A percentile compares a stretch with the other conserved stretches of the same genome.
Conservation (phyloP, 2,329 filamentous ascomycete species). For the Aspergillus fumigatiaffinis region DNA sequence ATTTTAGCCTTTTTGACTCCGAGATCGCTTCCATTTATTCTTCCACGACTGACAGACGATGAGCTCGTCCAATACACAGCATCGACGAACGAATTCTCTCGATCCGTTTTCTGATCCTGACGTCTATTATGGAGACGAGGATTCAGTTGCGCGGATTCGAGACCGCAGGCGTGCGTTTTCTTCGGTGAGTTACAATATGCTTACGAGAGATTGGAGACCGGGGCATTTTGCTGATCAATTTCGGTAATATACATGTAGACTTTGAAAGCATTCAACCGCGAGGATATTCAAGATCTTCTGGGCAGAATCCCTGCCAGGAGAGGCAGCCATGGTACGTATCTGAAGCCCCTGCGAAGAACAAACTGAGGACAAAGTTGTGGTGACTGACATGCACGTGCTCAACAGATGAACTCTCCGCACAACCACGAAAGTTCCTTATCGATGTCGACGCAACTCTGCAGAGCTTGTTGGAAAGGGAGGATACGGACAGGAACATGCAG, state of each 20-base stretch:
- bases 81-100: slow-evolving; percentile 39
- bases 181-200: slow-evolving; percentile 42
- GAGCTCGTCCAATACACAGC: slow-evolving; percentile 39
- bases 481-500: slow-evolving; percentile 90
- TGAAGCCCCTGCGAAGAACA: not conserved
- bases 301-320: slow-evolving; percentile 34
- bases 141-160: slow-evolving; percentile 44
- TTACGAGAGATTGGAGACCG: slow-evolving; percentile 11
- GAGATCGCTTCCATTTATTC: not conserved
- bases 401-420: slow-evolving; percentile 67
- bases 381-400: slow-evolving; percentile 11
- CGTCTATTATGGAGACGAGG: slow-evolving; percentile 56
- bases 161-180: slow-evolving; percentile 53
- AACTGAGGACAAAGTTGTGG: not conserved
- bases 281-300: slow-evolving; percentile 33
- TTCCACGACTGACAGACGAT: slow-evolving; percentile 23
- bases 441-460: slow-evolving; percentile 80
- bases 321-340: slow-evolving; percentile 43
- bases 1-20: slow-evolving; percentile 2
- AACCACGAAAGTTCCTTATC: slow-evolving; percentile 76
- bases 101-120: slow-evolving; percentile 58
- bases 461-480: slow-evolving; percentile 76
- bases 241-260: slow-evolving; percentile 20
- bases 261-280: slow-evolving; percentile 34
- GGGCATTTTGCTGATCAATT: slow-evolving; percentile 11